Conservation (phyloP, 805 yeast species). For the Hanseniaspora thailandica region DNA sequence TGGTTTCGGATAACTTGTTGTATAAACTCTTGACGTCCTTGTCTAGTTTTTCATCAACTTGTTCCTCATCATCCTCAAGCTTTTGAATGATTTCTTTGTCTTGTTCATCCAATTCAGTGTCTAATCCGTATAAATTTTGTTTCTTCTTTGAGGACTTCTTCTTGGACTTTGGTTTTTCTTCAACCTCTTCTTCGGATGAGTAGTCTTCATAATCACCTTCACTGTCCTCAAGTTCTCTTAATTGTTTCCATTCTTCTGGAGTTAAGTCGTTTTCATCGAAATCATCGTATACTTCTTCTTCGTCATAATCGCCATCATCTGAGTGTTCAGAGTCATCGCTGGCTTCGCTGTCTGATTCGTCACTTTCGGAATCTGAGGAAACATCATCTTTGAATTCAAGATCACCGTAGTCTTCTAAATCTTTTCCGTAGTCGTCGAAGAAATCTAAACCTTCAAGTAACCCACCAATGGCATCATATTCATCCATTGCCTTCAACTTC, state of each 20-base stretch:
- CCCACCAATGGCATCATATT: slow-evolving; percentile 73
- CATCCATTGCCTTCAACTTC: slow-evolving; percentile 37
- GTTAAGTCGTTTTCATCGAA: slow-evolving; percentile 32
- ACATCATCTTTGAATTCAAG: slow-evolving; percentile 18
- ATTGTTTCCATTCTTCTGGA: slow-evolving; percentile 28
- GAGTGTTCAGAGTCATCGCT: slow-evolving; percentile 20
- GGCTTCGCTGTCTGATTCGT: slow-evolving; percentile 27
- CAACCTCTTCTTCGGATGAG: slow-evolving; percentile 21
- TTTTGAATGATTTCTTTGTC: slow-evolving; percentile 8
- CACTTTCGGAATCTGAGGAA: slow-evolving; percentile 17
- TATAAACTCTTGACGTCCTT: slow-evolving; percentile 68
- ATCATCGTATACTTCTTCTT: slow-evolving; percentile 31
- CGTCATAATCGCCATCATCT: slow-evolving; percentile 22
- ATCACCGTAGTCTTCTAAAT: slow-evolving; percentile 27
- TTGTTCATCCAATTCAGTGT: slow-evolving; percentile 20
- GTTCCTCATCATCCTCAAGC: slow-evolving; percentile 8
- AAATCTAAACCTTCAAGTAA: slow-evolving; percentile 54
- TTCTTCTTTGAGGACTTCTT: slow-evolving; percentile 23
- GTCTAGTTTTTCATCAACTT: background rate
- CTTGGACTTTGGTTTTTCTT: slow-evolving; percentile 11
- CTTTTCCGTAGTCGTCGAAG: slow-evolving; percentile 30
- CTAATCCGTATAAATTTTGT: slow-evolving; percentile 73
- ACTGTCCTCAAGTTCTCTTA: slow-evolving; percentile 25
- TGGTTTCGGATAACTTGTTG: slow-evolving; percentile 83
- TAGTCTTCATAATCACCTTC: slow-evolving; percentile 22